Percentiles rank a stretch among this genome's conserved stretches.
Evolutionary conservation across 257 asterid genomes (phyloP).

Genomic region (Scutellaria baicalensis): DNA sequence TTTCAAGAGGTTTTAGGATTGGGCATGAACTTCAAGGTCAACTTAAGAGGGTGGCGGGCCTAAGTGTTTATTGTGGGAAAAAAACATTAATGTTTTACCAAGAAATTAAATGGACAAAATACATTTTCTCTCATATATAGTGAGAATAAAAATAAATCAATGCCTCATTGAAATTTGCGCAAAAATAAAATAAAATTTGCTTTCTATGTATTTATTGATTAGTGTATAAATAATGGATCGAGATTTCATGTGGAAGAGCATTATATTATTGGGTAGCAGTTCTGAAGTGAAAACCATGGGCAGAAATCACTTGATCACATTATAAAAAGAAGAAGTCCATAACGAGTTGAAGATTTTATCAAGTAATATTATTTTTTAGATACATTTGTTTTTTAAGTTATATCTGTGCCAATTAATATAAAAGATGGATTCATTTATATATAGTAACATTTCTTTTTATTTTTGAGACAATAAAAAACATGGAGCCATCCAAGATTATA

Average conservation of each 20-base stretch:
- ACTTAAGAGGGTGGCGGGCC: too few relatives aligned
- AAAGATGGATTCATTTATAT: not conserved
- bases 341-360: not conserved
- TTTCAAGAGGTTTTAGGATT: too few relatives aligned
- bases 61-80: too few relatives aligned
- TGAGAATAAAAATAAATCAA: too few relatives aligned
- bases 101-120: too few relatives aligned
- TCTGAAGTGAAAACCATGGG: constrained; percentile 13
- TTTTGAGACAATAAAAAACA: not conserved
- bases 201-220: not conserved
- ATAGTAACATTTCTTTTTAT: not conserved
- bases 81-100: too few relatives aligned
- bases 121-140: too few relatives aligned
- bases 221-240: not conserved
- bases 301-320: too few relatives aligned
- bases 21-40: too few relatives aligned
- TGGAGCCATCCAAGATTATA: not conserved
- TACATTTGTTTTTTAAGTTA: not conserved
- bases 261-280: not conserved
- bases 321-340: not conserved
- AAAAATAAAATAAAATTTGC: not conserved
- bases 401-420: not conserved
- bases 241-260: not conserved
- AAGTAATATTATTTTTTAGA: not conserved
- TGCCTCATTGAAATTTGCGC: too few relatives aligned